A percentile compares a stretch with the other conserved stretches of the same genome.
phyloP scores from a whole-genome alignment of 306 rosid species.

The Malus fusca region DNA sequence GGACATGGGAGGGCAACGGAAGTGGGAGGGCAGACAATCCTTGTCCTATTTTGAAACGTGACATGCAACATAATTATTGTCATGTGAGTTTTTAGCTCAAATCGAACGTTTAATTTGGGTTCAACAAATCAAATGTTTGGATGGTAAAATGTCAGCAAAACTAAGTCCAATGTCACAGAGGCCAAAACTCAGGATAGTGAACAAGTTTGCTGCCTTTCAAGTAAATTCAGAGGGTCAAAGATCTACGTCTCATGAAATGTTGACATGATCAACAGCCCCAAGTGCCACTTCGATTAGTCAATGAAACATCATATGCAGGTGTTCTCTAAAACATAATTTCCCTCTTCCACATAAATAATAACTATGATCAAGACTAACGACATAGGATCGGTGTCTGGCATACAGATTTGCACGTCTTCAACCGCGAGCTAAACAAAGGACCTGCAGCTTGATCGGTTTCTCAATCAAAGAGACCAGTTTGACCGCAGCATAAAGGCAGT shows the following conservation, averaged over 20 bases:
- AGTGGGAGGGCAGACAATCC: too few species aligned
- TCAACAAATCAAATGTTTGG: not conserved
- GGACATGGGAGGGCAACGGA: too few species aligned
- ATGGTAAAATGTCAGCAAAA: not conserved
- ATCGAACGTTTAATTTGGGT: not conserved
- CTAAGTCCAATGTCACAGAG: not conserved
- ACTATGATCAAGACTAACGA: not conserved
- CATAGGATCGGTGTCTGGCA: not conserved
- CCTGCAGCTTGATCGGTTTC: too few species aligned
- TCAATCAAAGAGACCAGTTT: slow-evolving; percentile 58
- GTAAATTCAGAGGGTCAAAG: not conserved
- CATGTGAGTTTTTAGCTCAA: not conserved
- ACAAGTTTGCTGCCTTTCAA: not conserved
- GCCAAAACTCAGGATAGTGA: too few species aligned
- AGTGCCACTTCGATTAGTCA: not conserved
- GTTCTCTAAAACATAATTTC: not conserved
- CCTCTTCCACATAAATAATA: not conserved
- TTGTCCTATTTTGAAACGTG: too few species aligned
- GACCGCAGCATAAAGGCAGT: slow-evolving; percentile 66
- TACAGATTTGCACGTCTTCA: not conserved
- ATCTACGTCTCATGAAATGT: not conserved
- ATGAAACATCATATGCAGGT: not conserved
- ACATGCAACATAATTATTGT: not conserved
- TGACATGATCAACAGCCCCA: not conserved
- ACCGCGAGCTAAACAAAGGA: not conserved